Evolutionary conservation across 208 protist genomes (phyloP), one percentile per base, ranked within the genome.

Genomic region (Leishmania major): DNA sequence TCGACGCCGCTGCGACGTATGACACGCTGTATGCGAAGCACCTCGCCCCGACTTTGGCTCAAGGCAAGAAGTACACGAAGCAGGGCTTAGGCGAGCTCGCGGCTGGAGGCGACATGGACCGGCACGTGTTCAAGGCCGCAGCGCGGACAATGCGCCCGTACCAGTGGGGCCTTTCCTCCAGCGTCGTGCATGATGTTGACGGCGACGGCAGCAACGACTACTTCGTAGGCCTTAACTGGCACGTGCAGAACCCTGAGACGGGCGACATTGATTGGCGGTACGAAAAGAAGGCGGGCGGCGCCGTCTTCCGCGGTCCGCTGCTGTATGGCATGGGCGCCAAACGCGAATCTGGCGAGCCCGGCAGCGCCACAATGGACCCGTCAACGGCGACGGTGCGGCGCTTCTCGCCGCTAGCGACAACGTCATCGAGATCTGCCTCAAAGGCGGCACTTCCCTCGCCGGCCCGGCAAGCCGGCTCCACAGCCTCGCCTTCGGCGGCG

Each of bases 231-330:
- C 83, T 81, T n/a, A 40, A 74, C 31, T 94, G 88, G 86, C 94
- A 97, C 82, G 92, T 96, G 78, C 88, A 88, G 71, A 89, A 97
- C 74, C 92, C 93, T 59, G 76, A 84, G 40, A 96, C 94, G 19
- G 90, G 94, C 17, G 94, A 97, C 79, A 93, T 97, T 80, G 94
- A 97, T 80, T 97, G 92, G 91, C 90, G 92, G 43, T 96, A 96
- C 70, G 94, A 97, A 82, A 89, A 88, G 75, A 95, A 94, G 83
- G 79, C 79, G 15, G 92, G 94, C 28, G 94, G 94, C 1, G 79
- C 92, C 8, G 80, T 94, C 7, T 94, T 97, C 49, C 85, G 90
- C 22, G 94, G 94, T 10, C 94, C 94, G 35, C 84, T 86, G 57
- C 90, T 96, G 78, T 97, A 97, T 82, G 69, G 84, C 31, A 87